Evolutionary conservation across 2,329 filamentous ascomycete genomes (phyloP).

Genomic region (Ceratocystis ficicola): DNA sequence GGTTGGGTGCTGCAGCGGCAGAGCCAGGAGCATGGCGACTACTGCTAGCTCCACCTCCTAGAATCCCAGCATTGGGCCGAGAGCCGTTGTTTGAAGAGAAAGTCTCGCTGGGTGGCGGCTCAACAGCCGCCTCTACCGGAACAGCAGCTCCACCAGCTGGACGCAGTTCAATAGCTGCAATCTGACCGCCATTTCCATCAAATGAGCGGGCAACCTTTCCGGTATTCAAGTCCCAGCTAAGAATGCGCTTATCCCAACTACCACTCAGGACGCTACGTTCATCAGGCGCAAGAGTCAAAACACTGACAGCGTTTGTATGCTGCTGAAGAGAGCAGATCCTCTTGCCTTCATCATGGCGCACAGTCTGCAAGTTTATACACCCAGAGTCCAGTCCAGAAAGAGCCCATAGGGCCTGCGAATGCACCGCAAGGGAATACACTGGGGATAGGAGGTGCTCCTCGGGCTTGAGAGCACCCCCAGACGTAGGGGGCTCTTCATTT

Average conservation of each 20-base stretch:
- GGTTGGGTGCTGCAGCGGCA: conserved; percentile 25
- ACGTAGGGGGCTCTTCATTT: conserved; percentile 62
- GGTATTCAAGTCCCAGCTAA: conserved; percentile 90
- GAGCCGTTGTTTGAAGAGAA: conserved; percentile 54
- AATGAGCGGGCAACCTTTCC: conserved; percentile 67
- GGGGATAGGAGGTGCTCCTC: conserved; percentile 64
- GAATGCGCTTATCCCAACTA: conserved; percentile 89
- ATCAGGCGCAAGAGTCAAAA: conserved; percentile 67
- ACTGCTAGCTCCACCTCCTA: conserved; percentile 28
- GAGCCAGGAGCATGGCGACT: conserved; percentile 26
- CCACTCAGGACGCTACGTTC: conserved; percentile 82
- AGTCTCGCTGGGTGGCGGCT: conserved; percentile 43
- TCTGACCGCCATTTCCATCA: conserved; percentile 65
- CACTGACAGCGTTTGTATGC: conserved; percentile 85
- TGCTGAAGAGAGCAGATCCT: conserved; percentile 68
- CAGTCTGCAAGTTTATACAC: conserved; percentile 82
- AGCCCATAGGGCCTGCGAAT: conserved; percentile 82
- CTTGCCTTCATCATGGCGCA: conserved; percentile 89
- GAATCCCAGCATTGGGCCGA: conserved; percentile 12
- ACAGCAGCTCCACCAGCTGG: conserved; percentile 65
- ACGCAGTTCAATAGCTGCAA: conserved; percentile 75
- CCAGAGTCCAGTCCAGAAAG: conserved; percentile 84
- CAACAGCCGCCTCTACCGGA: conserved; percentile 49
- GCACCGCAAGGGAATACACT: conserved; percentile 85
- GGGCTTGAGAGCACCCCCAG: conserved; percentile 32